Percentiles rank a stretch among this genome's conserved stretches.
These are phyloP conservation scores for Phytophthora brassicae DNA, from an alignment of 352 stramenopile genomes.

Conservation along the genomic window DNA sequence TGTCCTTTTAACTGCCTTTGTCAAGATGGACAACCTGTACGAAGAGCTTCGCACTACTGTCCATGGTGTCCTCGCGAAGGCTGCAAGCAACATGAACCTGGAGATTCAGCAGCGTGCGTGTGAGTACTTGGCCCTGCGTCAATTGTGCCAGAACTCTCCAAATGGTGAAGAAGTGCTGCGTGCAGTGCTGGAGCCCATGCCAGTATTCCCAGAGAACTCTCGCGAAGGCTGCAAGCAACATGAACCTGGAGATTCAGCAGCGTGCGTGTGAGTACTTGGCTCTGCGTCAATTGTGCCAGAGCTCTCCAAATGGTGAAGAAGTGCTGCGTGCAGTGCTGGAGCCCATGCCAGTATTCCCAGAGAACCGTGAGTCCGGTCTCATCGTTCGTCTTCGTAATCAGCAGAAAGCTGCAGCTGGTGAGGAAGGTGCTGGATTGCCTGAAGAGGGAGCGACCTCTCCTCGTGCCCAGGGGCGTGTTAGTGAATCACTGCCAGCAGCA, in stretches of 20 bases:
- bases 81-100: slow-evolving; percentile 93
- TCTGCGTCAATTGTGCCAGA: slow-evolving; percentile 76
- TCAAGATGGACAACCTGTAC: slow-evolving; percentile 93
- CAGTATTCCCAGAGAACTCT: slow-evolving; percentile 95
- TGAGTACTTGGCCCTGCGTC: slow-evolving; percentile 94
- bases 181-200: slow-evolving; percentile 97
- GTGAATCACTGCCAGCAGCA: slow-evolving; percentile 11
- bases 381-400: slow-evolving; percentile 73
- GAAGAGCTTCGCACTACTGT: slow-evolving; percentile 88
- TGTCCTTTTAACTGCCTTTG: slow-evolving; percentile 95
- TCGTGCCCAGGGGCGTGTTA: slow-evolving; percentile 10
- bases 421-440: slow-evolving; percentile 18
- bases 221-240: too few species aligned
- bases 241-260: slow-evolving; percentile 98
- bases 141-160: slow-evolving; percentile 44
- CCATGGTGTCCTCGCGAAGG: slow-evolving; percentile 91
- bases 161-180: slow-evolving; percentile 83
- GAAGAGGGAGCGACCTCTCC: slow-evolving; percentile 17
- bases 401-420: slow-evolving; percentile 46
- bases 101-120: slow-evolving; percentile 97
- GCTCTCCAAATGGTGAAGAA: slow-evolving; percentile 43
- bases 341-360: slow-evolving; percentile 97
- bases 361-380: slow-evolving; percentile 79
- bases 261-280: slow-evolving; percentile 95
- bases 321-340: slow-evolving; percentile 94